Percentiles rank a stretch among this genome's conserved stretches.
These are phyloP conservation scores for Rosa lucieae DNA, from an alignment of 306 rosid genomes.

Conservation along the genomic window DNA sequence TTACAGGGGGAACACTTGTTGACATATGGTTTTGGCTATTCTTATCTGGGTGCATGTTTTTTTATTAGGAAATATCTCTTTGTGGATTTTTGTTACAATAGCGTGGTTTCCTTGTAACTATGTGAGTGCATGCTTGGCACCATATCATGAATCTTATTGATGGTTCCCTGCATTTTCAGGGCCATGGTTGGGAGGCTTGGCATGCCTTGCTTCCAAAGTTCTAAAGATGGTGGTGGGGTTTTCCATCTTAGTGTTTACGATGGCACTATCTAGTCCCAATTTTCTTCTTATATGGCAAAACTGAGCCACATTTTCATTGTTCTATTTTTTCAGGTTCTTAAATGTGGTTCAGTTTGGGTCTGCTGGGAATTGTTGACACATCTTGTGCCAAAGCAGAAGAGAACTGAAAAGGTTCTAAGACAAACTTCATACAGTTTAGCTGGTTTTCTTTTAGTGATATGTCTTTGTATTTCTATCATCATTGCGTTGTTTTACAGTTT, in stretches of 20 bases:
- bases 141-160: constrained; percentile 29
- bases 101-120: neutral
- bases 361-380: constrained; percentile 17
- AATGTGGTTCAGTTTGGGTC: constrained; percentile 16
- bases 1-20: neutral
- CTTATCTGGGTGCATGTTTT: neutral
- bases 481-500: neutral
- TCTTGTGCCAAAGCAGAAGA: constrained; percentile 23
- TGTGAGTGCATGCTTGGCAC: neutral
- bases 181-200: constrained; percentile 44
- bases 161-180: constrained; percentile 44
- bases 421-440: neutral
- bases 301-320: neutral
- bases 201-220: constrained; percentile 42
- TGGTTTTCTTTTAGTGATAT: neutral
- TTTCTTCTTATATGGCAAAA: constrained; percentile 5
- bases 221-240: constrained; percentile 29
- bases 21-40: neutral
- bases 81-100: neutral
- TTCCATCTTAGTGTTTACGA: constrained; percentile 19
- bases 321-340: neutral
- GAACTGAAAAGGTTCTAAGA: constrained; percentile 16
- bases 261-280: constrained; percentile 20
- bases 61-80: neutral
- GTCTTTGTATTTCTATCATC: neutral